Evolutionary conservation across 441 rosid genomes (phyloP).

Genomic region (Arabidopsis lyrata): DNA sequence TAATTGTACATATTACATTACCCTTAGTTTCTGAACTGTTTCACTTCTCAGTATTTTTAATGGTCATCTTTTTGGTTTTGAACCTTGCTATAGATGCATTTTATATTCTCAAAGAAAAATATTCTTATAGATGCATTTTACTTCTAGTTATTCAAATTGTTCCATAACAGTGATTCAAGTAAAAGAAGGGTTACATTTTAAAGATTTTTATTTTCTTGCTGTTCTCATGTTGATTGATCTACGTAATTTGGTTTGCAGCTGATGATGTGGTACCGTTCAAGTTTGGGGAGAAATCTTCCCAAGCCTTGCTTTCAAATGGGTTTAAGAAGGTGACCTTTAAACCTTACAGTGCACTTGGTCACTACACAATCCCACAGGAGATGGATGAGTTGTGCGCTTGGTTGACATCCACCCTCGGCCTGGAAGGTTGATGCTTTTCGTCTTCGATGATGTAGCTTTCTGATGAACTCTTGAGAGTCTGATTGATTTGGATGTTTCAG

Average conservation of each 20-base stretch:
- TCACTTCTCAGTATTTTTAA: neutral
- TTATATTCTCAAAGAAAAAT: neutral
- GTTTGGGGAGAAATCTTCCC: slow-evolving; percentile 89
- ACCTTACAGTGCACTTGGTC: slow-evolving; percentile 85
- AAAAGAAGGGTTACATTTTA: neutral
- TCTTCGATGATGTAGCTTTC: neutral
- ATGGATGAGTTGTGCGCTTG: slow-evolving; percentile 83
- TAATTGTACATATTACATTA: slow-evolving; percentile 34
- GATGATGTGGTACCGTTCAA: slow-evolving; percentile 90
- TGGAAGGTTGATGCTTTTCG: slow-evolving; percentile 50
- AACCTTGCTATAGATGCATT: neutral
- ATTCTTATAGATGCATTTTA: neutral
- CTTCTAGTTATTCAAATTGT: neutral
- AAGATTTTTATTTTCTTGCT: neutral
- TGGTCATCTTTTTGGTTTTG: neutral
- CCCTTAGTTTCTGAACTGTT: neutral
- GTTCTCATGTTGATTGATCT: slow-evolving; percentile 21
- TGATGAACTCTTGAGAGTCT: slow-evolving; percentile 21
- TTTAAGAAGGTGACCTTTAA: slow-evolving; percentile 74
- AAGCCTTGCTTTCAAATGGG: slow-evolving; percentile 61
- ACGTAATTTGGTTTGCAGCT: slow-evolving; percentile 50
- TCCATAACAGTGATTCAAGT: neutral
- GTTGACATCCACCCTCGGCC: slow-evolving; percentile 72
- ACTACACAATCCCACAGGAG: slow-evolving; percentile 87
- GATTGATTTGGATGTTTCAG: slow-evolving; percentile 25